Evolutionary conservation across 805 yeast genomes (phyloP), one percentile per base, ranked within the genome.

Genomic region (Saccharomyces paradoxus): DNA sequence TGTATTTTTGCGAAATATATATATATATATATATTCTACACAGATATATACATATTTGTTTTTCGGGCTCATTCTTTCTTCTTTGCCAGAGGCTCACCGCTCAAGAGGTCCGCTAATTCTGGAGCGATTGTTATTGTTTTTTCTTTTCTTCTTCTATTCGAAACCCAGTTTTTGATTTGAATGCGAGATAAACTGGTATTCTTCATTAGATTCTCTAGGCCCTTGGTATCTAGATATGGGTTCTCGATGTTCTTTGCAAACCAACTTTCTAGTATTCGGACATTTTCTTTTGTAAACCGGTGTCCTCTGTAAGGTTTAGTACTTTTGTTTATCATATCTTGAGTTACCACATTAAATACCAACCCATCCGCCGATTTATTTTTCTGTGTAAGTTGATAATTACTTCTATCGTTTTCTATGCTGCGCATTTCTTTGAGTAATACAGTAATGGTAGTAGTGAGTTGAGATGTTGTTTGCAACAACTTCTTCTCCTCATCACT

Each of bases 141-240:
- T 44, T 59, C 58, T 55, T 62, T 63, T 50, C 68, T 56, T 46
- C 68, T 58, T 54, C 66, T 58, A 50, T 65, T 65, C 8, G 67
- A 60, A 13, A 63, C 55, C 68, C 68, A 65, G 44, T 65, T 63
- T 52, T 62, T 59, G n/a, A 65, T 57, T 51, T 65, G 68, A 14
- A 55, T 52, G 28, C 53, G 54, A 7, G 66, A 58, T 13, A 64
- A 52, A 7, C 50, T 44, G 21, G 68, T 64, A 17, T 50, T 52
- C 9, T 24, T 32, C 41, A 50, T 51, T 10, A 63, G 49, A 12
- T 9, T 14, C 37, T 41, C 50, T 13, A 59, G 31, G 46, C 57
- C 52, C 17, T 48, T 48, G 26, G 54, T 54, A 44, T 56, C 54
- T 48, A 60, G 54, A 50, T 64, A 64, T 48, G 66, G 68, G 29